phyloP scores from a whole-genome alignment of 345 rosid genomes.

The Eucalyptus caleyi region DNA sequence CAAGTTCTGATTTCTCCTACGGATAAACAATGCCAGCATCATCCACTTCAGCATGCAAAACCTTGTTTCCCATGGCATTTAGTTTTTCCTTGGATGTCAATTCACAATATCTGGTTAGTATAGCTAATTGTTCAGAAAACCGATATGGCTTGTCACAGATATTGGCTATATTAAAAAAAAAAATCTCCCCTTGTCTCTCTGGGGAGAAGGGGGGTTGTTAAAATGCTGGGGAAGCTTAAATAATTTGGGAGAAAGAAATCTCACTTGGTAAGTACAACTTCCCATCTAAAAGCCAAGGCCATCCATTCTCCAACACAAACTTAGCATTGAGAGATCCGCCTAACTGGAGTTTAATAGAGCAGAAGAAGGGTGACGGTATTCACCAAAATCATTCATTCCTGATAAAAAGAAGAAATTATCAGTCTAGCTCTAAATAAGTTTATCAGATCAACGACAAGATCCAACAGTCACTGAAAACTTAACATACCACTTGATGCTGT shows the following conservation, averaged over 20 bases:
- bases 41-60: background rate
- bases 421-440: background rate
- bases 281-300: constrained; percentile 63
- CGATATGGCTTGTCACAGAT: background rate
- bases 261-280: constrained; percentile 55
- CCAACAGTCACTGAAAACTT: background rate
- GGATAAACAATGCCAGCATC: background rate
- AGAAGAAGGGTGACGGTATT: constrained; percentile 53
- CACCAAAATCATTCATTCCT: constrained; percentile 46
- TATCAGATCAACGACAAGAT: background rate
- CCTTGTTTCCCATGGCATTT: background rate
- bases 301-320: constrained; percentile 59
- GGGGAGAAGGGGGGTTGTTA: background rate
- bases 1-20: background rate
- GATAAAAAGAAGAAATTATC: background rate
- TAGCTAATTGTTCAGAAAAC: background rate
- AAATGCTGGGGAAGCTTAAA: background rate
- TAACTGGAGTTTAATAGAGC: constrained; percentile 50
- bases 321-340: constrained; percentile 45
- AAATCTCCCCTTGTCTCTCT: background rate
- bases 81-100: background rate
- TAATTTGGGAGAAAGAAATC: constrained; percentile 1
- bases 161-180: background rate
- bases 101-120: background rate
- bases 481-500: constrained; percentile 33